These are phyloP conservation scores for Roridomyces roridus DNA, from an alignment of 768 basidiomycete species.

Conservation along the genomic window DNA sequence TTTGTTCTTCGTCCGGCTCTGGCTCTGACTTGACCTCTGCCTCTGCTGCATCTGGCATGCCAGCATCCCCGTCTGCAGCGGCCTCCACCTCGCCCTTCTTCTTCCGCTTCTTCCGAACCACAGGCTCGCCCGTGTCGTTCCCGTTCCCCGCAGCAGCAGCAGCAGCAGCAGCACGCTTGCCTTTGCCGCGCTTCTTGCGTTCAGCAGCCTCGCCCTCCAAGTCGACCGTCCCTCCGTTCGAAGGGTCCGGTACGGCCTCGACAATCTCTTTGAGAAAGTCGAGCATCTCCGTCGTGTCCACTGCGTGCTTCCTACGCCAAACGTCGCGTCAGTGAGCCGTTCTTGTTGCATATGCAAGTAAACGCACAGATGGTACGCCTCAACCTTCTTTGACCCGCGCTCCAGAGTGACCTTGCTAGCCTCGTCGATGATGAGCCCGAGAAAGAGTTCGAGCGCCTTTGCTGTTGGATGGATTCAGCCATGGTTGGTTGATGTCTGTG, in stretches of 20 bases:
- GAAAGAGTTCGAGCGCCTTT: conserved; percentile 92
- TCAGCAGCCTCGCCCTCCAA: conserved; percentile 66
- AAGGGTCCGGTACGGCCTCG: conserved; percentile 84
- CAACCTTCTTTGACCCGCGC: conserved; percentile 86
- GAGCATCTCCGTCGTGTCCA: conserved; percentile 85
- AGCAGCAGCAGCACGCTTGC: conserved; percentile 51
- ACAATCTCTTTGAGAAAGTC: conserved; percentile 96
- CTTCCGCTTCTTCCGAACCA: conserved; percentile 46
- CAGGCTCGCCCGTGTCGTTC: conserved; percentile 52
- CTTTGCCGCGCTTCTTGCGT: conserved; percentile 66
- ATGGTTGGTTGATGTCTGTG: no score
- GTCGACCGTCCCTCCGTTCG: conserved; percentile 80
- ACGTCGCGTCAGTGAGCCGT: no score
- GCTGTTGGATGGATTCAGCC: conserved; percentile 51
- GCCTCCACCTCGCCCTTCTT: conserved; percentile 36
- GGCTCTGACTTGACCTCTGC: conserved; percentile 24
- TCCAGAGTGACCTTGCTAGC: conserved; percentile 79
- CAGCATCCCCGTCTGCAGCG: no score
- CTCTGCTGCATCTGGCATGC: conserved; percentile 5
- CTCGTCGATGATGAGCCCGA: conserved; percentile 83
- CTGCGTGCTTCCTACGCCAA: conserved; percentile 95
- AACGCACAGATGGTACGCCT: conserved; percentile 93
- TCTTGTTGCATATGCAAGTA: no score
- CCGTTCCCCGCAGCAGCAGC: conserved; percentile 40
- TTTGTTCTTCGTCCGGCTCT: conserved; percentile 37